Evolutionary conservation across 345 rosid genomes (phyloP).

Genomic region (Aquilaria malaccensis): DNA sequence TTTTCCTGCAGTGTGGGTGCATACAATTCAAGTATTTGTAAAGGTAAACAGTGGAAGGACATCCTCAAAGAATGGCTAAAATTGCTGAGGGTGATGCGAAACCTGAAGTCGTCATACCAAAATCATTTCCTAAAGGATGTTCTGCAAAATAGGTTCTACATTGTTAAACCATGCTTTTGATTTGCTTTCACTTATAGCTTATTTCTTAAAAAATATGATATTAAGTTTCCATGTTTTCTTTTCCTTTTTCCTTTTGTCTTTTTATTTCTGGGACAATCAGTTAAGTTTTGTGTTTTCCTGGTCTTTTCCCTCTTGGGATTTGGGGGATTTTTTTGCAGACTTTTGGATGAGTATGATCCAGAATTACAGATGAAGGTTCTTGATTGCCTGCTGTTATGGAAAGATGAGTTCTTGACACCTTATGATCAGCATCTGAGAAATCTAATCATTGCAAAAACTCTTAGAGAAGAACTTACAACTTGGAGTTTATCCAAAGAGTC

Average conservation of each 20-base stretch:
- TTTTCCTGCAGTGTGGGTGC: slow-evolving; percentile 50
- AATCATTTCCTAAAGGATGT: slow-evolving; percentile 68
- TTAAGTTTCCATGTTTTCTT: background rate
- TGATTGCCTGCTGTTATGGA: slow-evolving; percentile 78
- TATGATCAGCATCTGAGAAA: slow-evolving; percentile 71
- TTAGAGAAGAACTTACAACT: slow-evolving; percentile 80
- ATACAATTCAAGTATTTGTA: slow-evolving; percentile 40
- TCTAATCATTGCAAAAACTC: slow-evolving; percentile 56
- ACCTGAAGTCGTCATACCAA: slow-evolving; percentile 44
- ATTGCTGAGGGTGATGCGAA: slow-evolving; percentile 68
- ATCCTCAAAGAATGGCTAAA: slow-evolving; percentile 80
- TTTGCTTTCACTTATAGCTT: slow-evolving; percentile 5
- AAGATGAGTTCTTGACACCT: slow-evolving; percentile 62
- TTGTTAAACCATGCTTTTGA: slow-evolving; percentile 4
- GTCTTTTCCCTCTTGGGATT: background rate
- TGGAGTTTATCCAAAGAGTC: slow-evolving; percentile 78
- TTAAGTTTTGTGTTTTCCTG: background rate
- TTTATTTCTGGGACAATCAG: no score
- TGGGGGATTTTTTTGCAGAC: slow-evolving; percentile 38
- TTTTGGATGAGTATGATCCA: slow-evolving; percentile 82
- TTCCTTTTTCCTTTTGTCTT: background rate
- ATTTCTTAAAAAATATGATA: slow-evolving; percentile 2
- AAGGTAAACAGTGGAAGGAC: slow-evolving; percentile 74
- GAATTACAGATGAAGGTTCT: slow-evolving; percentile 72
- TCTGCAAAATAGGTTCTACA: slow-evolving; percentile 62